Percentiles rank a stretch among this genome's conserved stretches.
These are phyloP conservation scores for Cercospora sp. DNA, from an alignment of 2,329 filamentous ascomycete species.

Conservation along the genomic window DNA sequence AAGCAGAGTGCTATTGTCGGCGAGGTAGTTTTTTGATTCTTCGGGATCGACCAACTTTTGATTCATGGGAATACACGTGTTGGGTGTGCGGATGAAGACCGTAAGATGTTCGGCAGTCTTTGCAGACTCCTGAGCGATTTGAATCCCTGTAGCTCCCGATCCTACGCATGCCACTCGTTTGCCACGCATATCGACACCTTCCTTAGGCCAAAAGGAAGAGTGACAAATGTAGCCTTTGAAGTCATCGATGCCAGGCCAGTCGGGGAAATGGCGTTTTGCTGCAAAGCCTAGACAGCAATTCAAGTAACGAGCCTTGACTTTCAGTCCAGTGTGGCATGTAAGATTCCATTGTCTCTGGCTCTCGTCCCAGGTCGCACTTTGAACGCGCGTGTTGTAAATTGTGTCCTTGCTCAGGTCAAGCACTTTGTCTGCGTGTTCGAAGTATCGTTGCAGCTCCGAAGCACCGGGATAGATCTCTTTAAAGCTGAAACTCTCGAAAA, in stretches of 20 bases:
- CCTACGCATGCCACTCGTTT: slow-evolving; percentile 46
- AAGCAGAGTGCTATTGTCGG: slow-evolving; percentile 10
- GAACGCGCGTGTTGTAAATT: slow-evolving; percentile 57
- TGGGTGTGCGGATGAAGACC: slow-evolving; percentile 67
- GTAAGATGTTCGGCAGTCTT: slow-evolving; percentile 44
- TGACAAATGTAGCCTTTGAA: slow-evolving; percentile 32
- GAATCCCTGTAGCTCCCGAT: slow-evolving; percentile 45
- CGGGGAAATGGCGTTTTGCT: slow-evolving; percentile 15
- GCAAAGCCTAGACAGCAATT: slow-evolving; percentile 19
- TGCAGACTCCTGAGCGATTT: slow-evolving; percentile 37
- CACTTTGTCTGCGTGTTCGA: slow-evolving; percentile 60
- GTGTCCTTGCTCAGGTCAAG: slow-evolving; percentile 58
- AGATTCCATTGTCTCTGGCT: slow-evolving; percentile 51
- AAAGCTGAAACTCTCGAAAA: slow-evolving; percentile 57
- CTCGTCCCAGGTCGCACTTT: slow-evolving; percentile 54
- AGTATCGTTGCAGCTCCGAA: slow-evolving; percentile 57
- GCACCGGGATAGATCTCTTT: slow-evolving; percentile 34
- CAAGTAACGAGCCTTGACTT: slow-evolving; percentile 20
- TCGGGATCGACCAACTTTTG: slow-evolving; percentile 38
- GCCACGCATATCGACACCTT: slow-evolving; percentile 24
- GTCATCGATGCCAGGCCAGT: slow-evolving; percentile 22
- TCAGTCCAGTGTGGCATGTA: slow-evolving; percentile 51
- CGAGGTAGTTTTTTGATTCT: slow-evolving; percentile 21
- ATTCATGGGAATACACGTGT: slow-evolving; percentile 63
- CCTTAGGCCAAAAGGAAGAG: slow-evolving; percentile 42